These are phyloP conservation scores for Lasiodiplodia sp. DNA, from an alignment of 2,329 filamentous ascomycete species.

Conservation along the genomic window DNA sequence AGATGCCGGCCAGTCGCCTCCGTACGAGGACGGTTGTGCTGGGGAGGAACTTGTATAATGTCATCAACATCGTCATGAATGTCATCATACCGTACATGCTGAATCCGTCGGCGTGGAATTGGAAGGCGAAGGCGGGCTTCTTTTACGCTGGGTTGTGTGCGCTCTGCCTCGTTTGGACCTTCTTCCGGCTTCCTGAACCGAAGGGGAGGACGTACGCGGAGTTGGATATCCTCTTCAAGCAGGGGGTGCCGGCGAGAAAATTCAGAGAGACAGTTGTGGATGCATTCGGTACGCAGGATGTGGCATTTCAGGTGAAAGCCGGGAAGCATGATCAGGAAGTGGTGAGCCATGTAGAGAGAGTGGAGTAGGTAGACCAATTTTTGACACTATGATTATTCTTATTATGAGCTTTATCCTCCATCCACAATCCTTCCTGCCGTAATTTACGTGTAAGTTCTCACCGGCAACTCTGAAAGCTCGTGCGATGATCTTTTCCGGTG, in stretches of 20 bases:
- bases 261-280: constrained; percentile 13
- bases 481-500: too few species aligned
- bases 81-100: constrained; percentile 89
- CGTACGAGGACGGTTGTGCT: constrained; percentile 92
- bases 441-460: too few species aligned
- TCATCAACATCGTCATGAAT: constrained; percentile 79
- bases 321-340: background rate
- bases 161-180: constrained; percentile 79
- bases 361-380: too few species aligned
- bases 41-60: constrained; percentile 75
- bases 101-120: constrained; percentile 81
- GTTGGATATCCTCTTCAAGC: constrained; percentile 81
- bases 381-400: too few species aligned
- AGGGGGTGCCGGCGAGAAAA: constrained; percentile 40
- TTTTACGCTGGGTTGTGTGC: constrained; percentile 86
- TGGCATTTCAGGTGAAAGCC: background rate
- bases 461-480: too few species aligned
- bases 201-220: constrained; percentile 81
- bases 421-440: too few species aligned
- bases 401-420: too few species aligned
- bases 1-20: constrained; percentile 81
- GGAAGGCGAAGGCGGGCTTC: constrained; percentile 85
- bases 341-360: too few species aligned
- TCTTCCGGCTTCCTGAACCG: constrained; percentile 81
- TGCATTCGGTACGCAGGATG: background rate